These are phyloP conservation scores for Tetracentron sinense DNA, from an alignment of 164 flowering plant species.

Conservation along the genomic window DNA sequence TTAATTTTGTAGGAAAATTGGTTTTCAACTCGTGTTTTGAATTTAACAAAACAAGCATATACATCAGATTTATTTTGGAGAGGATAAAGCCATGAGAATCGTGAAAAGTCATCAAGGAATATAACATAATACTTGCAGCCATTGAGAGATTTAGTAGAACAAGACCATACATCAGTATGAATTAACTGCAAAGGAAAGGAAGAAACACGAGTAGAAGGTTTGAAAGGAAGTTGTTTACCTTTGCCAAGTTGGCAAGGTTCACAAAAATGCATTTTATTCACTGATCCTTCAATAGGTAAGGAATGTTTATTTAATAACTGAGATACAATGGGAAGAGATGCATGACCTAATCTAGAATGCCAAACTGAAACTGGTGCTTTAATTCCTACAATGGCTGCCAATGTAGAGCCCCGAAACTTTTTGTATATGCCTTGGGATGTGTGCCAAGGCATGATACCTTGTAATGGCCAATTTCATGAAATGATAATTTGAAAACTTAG, in stretches of 20 bases:
- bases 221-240: slow-evolving; percentile 1
- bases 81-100: background rate
- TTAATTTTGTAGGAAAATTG: background rate
- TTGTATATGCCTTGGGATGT: no score
- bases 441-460: no score
- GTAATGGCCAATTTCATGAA: no score
- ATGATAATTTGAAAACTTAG: no score
- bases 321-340: background rate
- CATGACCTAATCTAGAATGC: background rate
- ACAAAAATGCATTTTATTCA: background rate
- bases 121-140: no score
- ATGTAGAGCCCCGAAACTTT: no score
- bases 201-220: background rate
- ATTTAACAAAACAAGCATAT: background rate
- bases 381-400: background rate
- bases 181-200: background rate
- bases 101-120: slow-evolving; percentile 4
- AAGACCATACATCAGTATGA: background rate
- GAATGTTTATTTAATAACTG: background rate
- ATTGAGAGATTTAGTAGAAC: background rate
- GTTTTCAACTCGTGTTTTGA: background rate
- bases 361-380: background rate
- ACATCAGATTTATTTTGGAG: background rate
- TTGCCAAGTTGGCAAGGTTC: no score
- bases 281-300: background rate